Conservation (phyloP, 2,329 filamentous ascomycete genomes). For the Talaromyces sp. region DNA sequence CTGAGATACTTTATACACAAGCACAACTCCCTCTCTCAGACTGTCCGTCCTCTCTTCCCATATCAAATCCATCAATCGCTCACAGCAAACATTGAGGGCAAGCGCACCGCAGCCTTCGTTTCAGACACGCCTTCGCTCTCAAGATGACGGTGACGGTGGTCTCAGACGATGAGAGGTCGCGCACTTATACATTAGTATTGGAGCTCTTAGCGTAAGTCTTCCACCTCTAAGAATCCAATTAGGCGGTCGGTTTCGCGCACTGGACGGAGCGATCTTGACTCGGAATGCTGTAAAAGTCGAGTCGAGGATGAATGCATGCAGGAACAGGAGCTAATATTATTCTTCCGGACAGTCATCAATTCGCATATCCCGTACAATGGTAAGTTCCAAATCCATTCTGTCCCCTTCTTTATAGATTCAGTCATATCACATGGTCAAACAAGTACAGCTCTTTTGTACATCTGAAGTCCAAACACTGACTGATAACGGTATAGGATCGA, state of each 20-base stretch:
- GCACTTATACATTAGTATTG: constrained; percentile 94
- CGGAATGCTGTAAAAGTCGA: not conserved
- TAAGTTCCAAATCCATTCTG: not conserved
- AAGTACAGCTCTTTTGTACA: not conserved
- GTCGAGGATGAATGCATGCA: not conserved
- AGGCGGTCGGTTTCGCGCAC: not conserved
- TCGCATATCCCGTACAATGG: constrained; percentile 2
- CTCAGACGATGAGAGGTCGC: constrained; percentile 95
- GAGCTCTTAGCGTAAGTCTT: constrained; percentile 99
- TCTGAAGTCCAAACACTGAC: not conserved
- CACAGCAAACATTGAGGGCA: constrained; percentile 37
- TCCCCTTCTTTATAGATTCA: not conserved
- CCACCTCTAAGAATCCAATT: constrained; percentile 72
- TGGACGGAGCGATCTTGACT: not conserved
- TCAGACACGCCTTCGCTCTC: not conserved
- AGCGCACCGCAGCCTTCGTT: not conserved
- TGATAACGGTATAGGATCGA: constrained; percentile 70
- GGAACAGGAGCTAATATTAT: not conserved
- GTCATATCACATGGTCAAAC: not conserved
- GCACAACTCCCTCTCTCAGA: not conserved
- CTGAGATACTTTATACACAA: not conserved
- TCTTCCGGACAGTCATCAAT: not conserved
- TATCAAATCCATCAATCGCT: not conserved
- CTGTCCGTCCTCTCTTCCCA: not conserved
- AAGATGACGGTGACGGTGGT: not conserved